A percentile compares a stretch with the other conserved stretches of the same genome.
phyloP scores from a whole-genome alignment of 805 yeast genomes.

The Maudiozyma turicensis region DNA sequence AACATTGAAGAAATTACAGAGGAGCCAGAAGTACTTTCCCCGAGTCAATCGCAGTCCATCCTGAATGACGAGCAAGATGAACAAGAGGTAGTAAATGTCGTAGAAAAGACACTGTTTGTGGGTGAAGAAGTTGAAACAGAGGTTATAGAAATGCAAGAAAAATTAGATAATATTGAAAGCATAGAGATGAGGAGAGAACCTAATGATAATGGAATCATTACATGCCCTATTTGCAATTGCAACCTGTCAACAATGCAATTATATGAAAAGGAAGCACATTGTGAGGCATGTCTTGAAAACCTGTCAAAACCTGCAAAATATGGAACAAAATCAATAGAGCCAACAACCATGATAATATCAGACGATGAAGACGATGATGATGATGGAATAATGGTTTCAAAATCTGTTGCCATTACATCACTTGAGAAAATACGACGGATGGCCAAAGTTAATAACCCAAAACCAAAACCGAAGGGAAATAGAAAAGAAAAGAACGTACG shows the following conservation, averaged over 20 bases:
- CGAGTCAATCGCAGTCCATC: too few relatives aligned
- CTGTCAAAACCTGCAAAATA: not conserved
- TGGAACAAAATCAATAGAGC: not conserved
- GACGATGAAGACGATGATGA: not conserved
- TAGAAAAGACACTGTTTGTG: not conserved
- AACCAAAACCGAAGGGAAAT: not conserved
- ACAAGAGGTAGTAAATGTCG: not conserved
- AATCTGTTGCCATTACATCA: not conserved
- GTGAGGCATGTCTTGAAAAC: slow-evolving; percentile 40
- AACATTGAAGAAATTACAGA: too few relatives aligned
- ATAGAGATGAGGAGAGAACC: not conserved
- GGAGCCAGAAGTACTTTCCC: too few relatives aligned
- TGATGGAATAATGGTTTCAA: too few relatives aligned
- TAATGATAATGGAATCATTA: slow-evolving; percentile 4
- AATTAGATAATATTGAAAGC: not conserved
- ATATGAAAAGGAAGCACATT: slow-evolving; percentile 42
- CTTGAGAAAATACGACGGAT: too few relatives aligned
- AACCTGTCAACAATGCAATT: slow-evolving; percentile 33
- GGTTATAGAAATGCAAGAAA: not conserved
- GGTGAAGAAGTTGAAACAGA: not conserved
- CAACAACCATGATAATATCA: not conserved
- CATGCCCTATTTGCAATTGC: slow-evolving; percentile 46
- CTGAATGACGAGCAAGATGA: not conserved
- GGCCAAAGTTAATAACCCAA: not conserved
- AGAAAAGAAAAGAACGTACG: not conserved